These are phyloP conservation scores for Beauveria sp. DNA, from an alignment of 2,329 filamentous ascomycete species.

Conservation along the genomic window DNA sequence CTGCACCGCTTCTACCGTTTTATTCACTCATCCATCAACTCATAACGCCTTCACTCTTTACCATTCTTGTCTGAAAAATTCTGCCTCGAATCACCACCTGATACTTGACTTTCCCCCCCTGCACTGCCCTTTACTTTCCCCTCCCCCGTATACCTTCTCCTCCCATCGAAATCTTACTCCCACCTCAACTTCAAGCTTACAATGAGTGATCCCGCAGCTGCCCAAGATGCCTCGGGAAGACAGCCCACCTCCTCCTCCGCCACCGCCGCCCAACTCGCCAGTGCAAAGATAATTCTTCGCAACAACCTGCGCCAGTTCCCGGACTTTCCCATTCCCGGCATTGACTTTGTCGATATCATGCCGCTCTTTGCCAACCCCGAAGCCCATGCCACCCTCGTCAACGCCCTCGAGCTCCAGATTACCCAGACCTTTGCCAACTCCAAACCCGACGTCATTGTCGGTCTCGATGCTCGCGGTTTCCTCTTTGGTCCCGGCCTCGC, in stretches of 20 bases:
- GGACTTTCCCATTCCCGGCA: constrained; percentile 87
- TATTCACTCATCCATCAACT: constrained; percentile 9
- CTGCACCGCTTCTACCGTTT: not conserved
- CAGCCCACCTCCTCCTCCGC: constrained; percentile 54
- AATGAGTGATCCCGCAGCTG: constrained; percentile 23
- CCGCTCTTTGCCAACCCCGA: constrained; percentile 78
- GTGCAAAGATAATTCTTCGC: constrained; percentile 64
- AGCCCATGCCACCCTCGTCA: constrained; percentile 69
- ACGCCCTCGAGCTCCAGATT: constrained; percentile 79
- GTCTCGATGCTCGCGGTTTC: constrained; percentile 89
- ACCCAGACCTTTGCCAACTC: constrained; percentile 50
- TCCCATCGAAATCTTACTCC: not conserved
- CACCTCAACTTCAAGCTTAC: constrained; percentile 11
- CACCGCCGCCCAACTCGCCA: constrained; percentile 56
- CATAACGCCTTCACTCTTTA: not conserved
- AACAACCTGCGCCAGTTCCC: constrained; percentile 73
- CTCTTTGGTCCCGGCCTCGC: constrained; percentile 89
- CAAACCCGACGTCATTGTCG: constrained; percentile 83
- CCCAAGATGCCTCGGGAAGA: constrained; percentile 55
- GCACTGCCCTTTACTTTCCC: not conserved
- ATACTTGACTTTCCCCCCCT: not conserved
- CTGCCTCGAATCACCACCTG: constrained; percentile 6
- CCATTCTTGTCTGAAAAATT: not conserved
- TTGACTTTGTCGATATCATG: constrained; percentile 97
- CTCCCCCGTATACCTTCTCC: not conserved